Evolutionary conservation across 495 filamentous ascomycete genomes (phyloP), one percentile per base, ranked within the genome.

Genomic region (Stereocaulon alpinum): DNA sequence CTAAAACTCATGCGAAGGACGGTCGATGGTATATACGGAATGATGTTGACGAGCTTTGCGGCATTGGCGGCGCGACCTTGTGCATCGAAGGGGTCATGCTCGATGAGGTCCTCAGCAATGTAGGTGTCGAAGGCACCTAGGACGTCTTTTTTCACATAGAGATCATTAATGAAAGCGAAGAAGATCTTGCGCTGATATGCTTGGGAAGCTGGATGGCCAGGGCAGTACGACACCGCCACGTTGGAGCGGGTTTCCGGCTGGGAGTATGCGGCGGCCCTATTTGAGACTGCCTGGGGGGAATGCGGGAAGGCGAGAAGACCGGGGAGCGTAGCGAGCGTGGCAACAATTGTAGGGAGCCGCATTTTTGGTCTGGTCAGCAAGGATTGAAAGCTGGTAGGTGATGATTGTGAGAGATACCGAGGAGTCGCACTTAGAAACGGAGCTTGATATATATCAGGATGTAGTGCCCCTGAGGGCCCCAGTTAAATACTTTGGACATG

Each of bases 51-150:
- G 6, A 62, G 43, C 18, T 59, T 62, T 12, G 29, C 47, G 17
- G 27, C 52, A 12, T 62, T 62, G 30, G 60, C 12, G 14, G 40
- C 40, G 18, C 60, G 24, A 14, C 60, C 60, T 18, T 62, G 60
- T 1, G 34, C 37, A 41, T 62, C 60, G 17, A 62, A 62, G 11
- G 60, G 60, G n/a, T 62, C 60, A 11, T 62, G 60, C 52, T 62
- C 60, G 40, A 37, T 62, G 12, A 62, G 55, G 29, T 62, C 53
- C 42, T 32, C 9, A 4, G 55, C 55, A 9, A 62, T 49, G 20
- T 58, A 58, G 40, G 17, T 58, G 55, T 62, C 20, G 18, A 62
- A 62, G 10, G 60, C 60, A 24, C 29, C 50, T 11, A 42, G 51
- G 48, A 53, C 55, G 29, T 62, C 42, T 17, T 62, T 62, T 7